These are phyloP conservation scores for Pseudocercospora vitis DNA, from an alignment of 2,329 filamentous ascomycete species.

Conservation along the genomic window DNA sequence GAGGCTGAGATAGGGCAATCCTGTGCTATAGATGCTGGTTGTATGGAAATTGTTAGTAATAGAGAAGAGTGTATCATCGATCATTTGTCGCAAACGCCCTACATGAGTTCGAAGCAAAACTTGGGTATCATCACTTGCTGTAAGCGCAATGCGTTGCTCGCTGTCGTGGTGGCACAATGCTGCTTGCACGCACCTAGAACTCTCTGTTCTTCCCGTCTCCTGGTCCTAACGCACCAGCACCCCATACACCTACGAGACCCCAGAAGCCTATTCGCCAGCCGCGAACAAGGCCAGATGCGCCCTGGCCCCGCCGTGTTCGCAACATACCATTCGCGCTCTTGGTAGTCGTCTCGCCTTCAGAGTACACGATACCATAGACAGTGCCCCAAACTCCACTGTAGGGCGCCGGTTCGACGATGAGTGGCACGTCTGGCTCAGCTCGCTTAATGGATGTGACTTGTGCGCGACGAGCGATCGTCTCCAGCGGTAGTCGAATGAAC, in stretches of 20 bases:
- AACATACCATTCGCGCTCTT: conserved; percentile 39
- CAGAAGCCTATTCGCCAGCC: conserved; percentile 78
- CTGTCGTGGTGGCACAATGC: conserved; percentile 8
- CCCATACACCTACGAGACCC: conserved; percentile 73
- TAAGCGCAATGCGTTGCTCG: conserved; percentile 11
- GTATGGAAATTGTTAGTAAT: neutral
- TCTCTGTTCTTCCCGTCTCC: conserved; percentile 57
- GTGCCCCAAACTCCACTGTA: conserved; percentile 89
- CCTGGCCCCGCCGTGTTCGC: conserved; percentile 62
- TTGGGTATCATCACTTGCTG: conserved; percentile 13
- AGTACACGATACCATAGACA: conserved; percentile 80
- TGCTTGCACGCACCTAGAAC: conserved; percentile 30
- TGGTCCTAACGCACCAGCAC: conserved; percentile 62
- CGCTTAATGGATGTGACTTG: conserved; percentile 59
- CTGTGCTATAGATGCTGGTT: no score
- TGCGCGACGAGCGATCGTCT: conserved; percentile 85
- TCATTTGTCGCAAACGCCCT: conserved; percentile 3
- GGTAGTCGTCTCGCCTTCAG: conserved; percentile 66
- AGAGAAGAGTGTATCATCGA: conserved; percentile 5
- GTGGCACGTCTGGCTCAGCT: conserved; percentile 53
- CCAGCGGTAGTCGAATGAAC: conserved; percentile 82
- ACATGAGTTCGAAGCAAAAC: neutral
- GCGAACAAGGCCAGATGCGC: conserved; percentile 66
- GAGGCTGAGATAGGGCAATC: neutral
- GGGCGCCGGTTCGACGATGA: conserved; percentile 74